phyloP scores from a whole-genome alignment of 2,329 filamentous ascomycete species.

The Verticillium albo-atrum region DNA sequence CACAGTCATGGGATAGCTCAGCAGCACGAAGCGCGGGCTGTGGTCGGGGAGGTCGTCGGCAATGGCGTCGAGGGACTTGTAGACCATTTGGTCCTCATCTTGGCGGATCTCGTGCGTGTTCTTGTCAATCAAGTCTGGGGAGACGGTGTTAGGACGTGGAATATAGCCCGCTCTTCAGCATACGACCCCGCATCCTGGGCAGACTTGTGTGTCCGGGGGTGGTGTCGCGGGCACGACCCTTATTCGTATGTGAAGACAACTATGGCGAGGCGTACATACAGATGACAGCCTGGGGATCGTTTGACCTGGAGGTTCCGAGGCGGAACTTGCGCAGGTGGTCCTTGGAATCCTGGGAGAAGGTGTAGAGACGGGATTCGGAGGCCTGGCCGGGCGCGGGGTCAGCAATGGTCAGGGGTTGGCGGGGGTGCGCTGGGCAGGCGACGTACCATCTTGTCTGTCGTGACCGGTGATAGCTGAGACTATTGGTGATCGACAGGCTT shows the following conservation, averaged over 20 bases:
- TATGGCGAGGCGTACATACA: conserved; percentile 60
- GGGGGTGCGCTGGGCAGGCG: neutral
- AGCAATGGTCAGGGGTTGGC: conserved; percentile 1
- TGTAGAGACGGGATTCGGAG: conserved; percentile 87
- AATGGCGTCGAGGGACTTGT: conserved; percentile 75
- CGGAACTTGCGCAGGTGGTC: conserved; percentile 92
- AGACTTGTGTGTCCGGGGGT: neutral
- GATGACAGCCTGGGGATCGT: conserved; percentile 84
- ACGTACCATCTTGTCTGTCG: neutral
- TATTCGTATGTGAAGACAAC: neutral
- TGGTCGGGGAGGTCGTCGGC: conserved; percentile 90
- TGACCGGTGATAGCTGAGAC: neutral
- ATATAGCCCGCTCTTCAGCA: neutral
- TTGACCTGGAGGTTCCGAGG: conserved; percentile 80
- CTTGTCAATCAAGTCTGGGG: conserved; percentile 83
- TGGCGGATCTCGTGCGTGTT: conserved; percentile 85
- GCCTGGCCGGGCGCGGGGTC: conserved; percentile 29
- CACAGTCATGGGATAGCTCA: conserved; percentile 86
- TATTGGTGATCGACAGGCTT: neutral
- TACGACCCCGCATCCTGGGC: neutral
- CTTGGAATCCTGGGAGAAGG: conserved; percentile 86
- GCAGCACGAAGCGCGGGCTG: conserved; percentile 79
- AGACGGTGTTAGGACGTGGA: neutral
- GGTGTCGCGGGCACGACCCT: neutral
- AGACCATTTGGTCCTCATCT: conserved; percentile 70